Base-by-base conservation (phyloP, 805 yeast species). In the Candida sanyiensis region DNA sequence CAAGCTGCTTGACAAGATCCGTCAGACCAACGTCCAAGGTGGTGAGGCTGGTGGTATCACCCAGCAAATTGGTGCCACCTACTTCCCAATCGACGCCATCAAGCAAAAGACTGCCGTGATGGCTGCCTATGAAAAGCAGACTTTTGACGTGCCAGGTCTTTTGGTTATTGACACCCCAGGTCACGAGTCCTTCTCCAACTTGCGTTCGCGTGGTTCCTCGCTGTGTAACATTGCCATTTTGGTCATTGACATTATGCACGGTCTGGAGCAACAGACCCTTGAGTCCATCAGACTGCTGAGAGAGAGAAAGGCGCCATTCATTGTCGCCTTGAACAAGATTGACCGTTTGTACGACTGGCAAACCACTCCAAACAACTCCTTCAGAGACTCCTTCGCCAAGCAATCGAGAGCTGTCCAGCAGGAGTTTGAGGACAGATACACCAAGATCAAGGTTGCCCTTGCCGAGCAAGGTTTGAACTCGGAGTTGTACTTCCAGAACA, bases 21-120 rank as follows among this genome's bases (percentile, higher is more conserved):
- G 99, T 70, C 97, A 90, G 70, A 93, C 97, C 29, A 93, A 93
- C 59, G 99, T 93, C 45, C 99, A 93, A 71, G 99, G 97, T 63
- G 99, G 98, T 59, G 99, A 93, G 70, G 99, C 99, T 40, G 99
- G 99, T 72, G 99, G 99, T 72, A 93, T 93, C 63, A 93, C 99
- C 49, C 99, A 93, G 75, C 99, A 93, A 69, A 93, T 93, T 60
- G 99, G 99, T 77, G 99, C 99, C 40, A 93, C 99, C 17, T 93
- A 93, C 63, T 93, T 93, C 86, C 98, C 98, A 45, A 88, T 93
- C 51, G 94, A 83, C 22, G 88, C 97, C 30, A 86, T 93, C 56
- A 80, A 81, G 63, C 79, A 79, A 58, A 93, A 93, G 69, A 93
- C 97, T 20, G 83, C 78, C 33, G 94, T 83, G 36, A 90, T 93